Base-by-base conservation (phyloP, 345 rosid genomes). In the Limnanthes douglasii region DNA sequence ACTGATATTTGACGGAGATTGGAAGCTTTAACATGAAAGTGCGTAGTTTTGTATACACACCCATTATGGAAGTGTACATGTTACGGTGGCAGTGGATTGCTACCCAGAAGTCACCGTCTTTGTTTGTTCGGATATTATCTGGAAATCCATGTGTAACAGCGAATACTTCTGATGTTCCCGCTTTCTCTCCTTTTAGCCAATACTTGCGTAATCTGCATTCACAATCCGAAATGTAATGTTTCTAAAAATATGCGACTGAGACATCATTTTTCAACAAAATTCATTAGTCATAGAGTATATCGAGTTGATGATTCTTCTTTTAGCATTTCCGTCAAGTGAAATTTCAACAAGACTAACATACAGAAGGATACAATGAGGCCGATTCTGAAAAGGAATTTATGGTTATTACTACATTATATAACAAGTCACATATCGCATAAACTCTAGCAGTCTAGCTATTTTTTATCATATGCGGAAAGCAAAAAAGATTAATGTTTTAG, bases 151-250 rank as follows among this genome's bases (percentile, higher is more conserved):
- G 95, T 43, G 76, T 50, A 39, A 61, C 39, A 21, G 95, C 93
- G 6, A 88, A 40, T 11, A 69, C 69, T 56, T 88, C 97, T 1
- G 80, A 57, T 1, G 61, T 73, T 46, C 93, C 93, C 11, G 76
- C 78, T 62, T 71, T 78, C 60, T 78, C 83, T 3, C 93, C 95
- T 61, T 78, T 83, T 50, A 88, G 57, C 97, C 93, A 83, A 54
- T 83, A 78, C 57, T 57, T 78, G 22, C 63, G 48, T 53, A 83
- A 58, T 32, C 95, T 88, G 59, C 67, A 57, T 55, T 12, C 43
- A 41, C 15, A 44, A 22, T 43, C 13, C 26, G 3, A 8, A 21
- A 42, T 5, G 23, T 8, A 25, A 34, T n/a, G 21, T 45, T 6
- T 11, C 6, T 14, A n/a, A 11, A 6, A 5, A 3, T 12, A 30